These are phyloP conservation scores for Phyllosticta ampelicida DNA, from an alignment of 2,329 filamentous ascomycete species.

Conservation along the genomic window DNA sequence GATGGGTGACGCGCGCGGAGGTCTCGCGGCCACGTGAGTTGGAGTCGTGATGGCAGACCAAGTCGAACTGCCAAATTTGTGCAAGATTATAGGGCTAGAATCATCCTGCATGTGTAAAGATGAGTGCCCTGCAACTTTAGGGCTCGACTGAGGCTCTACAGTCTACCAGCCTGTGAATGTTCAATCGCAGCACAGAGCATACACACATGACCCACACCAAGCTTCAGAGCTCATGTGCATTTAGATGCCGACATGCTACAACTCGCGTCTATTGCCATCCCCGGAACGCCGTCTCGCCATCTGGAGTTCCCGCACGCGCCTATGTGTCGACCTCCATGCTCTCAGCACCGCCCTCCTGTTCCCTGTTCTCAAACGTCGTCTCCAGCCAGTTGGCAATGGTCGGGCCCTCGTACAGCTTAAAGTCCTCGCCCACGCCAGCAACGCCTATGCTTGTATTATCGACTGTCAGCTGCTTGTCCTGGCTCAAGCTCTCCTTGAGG, in stretches of 20 bases:
- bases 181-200: not conserved
- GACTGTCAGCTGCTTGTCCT: constrained; percentile 95
- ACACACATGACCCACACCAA: not conserved
- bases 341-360: constrained; percentile 30
- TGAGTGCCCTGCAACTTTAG: too few relatives aligned
- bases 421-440: constrained; percentile 67
- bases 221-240: constrained; percentile 2
- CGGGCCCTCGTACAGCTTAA: constrained; percentile 83
- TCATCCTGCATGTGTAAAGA: too few relatives aligned
- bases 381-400: constrained; percentile 82
- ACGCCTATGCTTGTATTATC: constrained; percentile 93
- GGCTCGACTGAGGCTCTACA: too few relatives aligned
- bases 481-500: constrained; percentile 87
- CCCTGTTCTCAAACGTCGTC: constrained; percentile 43
- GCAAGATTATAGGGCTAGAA: too few relatives aligned
- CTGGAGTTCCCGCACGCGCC: not conserved
- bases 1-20: constrained; percentile 1
- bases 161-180: not conserved
- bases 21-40: constrained; percentile 7
- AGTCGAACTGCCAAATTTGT: too few relatives aligned
- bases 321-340: constrained; percentile 45
- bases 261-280: constrained; percentile 1
- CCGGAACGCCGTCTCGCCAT: not conserved
- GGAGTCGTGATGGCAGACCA: not conserved
- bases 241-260: constrained; percentile 6